phyloP scores from a whole-genome alignment of 805 yeast species.

The Ogataea degrootiae region DNA sequence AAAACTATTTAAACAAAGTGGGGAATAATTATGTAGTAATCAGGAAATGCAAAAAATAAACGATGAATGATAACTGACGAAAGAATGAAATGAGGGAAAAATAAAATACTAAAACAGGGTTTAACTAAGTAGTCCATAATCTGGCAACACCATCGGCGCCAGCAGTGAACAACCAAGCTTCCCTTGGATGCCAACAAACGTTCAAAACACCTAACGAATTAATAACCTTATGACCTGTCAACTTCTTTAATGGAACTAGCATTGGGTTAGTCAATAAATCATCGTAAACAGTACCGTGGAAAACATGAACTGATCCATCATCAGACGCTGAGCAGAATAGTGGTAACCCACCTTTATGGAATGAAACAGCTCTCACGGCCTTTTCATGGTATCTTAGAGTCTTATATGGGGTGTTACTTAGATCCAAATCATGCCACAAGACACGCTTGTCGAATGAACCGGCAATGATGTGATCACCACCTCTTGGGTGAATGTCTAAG shows the following conservation, averaged over 20 bases:
- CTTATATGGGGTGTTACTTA: slow-evolving; percentile 86
- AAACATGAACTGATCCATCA: slow-evolving; percentile 87
- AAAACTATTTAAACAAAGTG: no score
- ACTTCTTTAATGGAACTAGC: slow-evolving; percentile 90
- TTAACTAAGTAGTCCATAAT: slow-evolving; percentile 77
- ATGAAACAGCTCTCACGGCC: slow-evolving; percentile 85
- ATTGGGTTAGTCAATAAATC: slow-evolving; percentile 93
- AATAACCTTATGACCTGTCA: slow-evolving; percentile 81
- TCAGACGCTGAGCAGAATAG: slow-evolving; percentile 93
- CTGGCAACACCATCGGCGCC: slow-evolving; percentile 97
- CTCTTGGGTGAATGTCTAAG: slow-evolving; percentile 88
- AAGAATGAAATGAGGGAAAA: no score
- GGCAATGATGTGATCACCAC: slow-evolving; percentile 88
- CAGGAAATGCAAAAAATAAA: no score
- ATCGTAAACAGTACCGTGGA: slow-evolving; percentile 96
- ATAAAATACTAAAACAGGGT: no score
- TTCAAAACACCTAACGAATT: slow-evolving; percentile 83
- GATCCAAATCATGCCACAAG: slow-evolving; percentile 94
- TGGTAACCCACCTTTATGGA: slow-evolving; percentile 83
- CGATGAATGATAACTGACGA: no score
- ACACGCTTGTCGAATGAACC: slow-evolving; percentile 93
- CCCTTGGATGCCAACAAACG: slow-evolving; percentile 93
- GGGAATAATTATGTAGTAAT: no score
- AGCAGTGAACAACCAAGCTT: slow-evolving; percentile 95
- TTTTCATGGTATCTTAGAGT: slow-evolving; percentile 91